Conservation (phyloP, 768 basidiomycete genomes). For the Rhizopogon vesiculosus region DNA sequence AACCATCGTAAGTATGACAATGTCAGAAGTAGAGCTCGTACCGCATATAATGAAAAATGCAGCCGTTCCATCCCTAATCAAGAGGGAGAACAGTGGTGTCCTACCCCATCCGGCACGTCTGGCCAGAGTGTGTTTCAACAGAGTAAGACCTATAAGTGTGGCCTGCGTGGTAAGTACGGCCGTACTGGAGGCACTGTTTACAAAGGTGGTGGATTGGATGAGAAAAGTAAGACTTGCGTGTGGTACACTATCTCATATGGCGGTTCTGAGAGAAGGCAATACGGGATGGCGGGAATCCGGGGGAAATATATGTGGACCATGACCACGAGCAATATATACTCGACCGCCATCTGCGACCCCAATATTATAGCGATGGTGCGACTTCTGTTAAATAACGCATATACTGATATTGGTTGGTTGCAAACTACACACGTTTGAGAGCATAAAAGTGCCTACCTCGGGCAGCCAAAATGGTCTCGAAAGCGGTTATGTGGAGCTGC, state of each 20-base stretch:
- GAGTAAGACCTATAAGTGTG: conserved; percentile 34
- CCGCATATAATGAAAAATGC: conserved; percentile 38
- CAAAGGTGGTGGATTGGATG: neutral
- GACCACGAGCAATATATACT: conserved; percentile 14
- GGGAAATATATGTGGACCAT: conserved; percentile 27
- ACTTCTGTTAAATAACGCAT: conserved; percentile 31
- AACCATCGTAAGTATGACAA: neutral
- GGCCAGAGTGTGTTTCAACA: conserved; percentile 30
- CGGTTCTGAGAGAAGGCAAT: conserved; percentile 1
- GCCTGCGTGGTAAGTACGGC: conserved; percentile 32
- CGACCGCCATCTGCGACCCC: neutral
- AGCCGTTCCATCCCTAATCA: conserved; percentile 43
- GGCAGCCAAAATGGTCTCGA: conserved; percentile 19
- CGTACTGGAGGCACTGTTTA: conserved; percentile 13
- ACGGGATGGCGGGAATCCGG: neutral
- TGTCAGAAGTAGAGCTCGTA: conserved; percentile 9
- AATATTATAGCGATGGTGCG: conserved; percentile 15
- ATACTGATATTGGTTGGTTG: conserved; percentile 7
- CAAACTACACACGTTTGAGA: neutral
- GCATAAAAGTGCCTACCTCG: conserved; percentile 15
- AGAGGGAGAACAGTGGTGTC: conserved; percentile 33
- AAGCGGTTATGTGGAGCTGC: conserved; percentile 8
- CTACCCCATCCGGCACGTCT: conserved; percentile 36
- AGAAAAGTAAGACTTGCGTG: neutral
- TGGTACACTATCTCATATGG: neutral